phyloP scores from a whole-genome alignment of 768 basidiomycete species.

The Floccularia luteovirens region DNA sequence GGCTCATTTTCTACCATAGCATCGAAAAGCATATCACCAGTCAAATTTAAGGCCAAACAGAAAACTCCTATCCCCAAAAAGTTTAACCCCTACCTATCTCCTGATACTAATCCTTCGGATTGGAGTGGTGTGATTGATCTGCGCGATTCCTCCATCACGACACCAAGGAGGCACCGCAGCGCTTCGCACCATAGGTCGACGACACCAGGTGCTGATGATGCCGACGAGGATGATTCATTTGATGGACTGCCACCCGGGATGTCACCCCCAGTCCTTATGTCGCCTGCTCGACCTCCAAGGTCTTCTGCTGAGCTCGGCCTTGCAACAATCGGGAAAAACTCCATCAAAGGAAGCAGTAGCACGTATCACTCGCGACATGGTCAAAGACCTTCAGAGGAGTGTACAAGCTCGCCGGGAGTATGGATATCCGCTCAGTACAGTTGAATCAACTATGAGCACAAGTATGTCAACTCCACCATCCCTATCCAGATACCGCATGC shows the following conservation, averaged over 20 bases:
- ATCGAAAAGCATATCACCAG: constrained; percentile 33
- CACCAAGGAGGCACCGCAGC: constrained; percentile 28
- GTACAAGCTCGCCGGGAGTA: constrained; percentile 16
- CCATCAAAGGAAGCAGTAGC: constrained; percentile 68
- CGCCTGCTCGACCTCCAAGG: constrained; percentile 42
- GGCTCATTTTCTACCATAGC: constrained; percentile 24
- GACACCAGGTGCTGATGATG: constrained; percentile 17
- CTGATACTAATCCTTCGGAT: constrained; percentile 36
- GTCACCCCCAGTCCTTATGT: constrained; percentile 53
- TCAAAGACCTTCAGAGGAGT: constrained; percentile 38
- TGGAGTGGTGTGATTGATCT: constrained; percentile 79
- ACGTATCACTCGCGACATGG: constrained; percentile 57
- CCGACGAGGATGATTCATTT: constrained; percentile 41
- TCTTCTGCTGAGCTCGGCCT: constrained; percentile 41
- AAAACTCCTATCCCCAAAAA: constrained; percentile 51
- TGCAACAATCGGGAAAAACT: constrained; percentile 43
- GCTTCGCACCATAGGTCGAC: constrained; percentile 13
- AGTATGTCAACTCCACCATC: constrained; percentile 69
- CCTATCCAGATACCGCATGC: constrained; percentile 53
- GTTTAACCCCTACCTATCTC: constrained; percentile 55
- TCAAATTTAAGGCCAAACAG: constrained; percentile 41
- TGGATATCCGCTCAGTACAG: constrained; percentile 19
- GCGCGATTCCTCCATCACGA: constrained; percentile 41
- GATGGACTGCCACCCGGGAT: constrained; percentile 47
- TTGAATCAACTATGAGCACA: constrained; percentile 61